A percentile compares a stretch with the other conserved stretches of the same genome.
phyloP scores from a whole-genome alignment of 2,329 filamentous ascomycete species.

The Fusarium nelsonii region DNA sequence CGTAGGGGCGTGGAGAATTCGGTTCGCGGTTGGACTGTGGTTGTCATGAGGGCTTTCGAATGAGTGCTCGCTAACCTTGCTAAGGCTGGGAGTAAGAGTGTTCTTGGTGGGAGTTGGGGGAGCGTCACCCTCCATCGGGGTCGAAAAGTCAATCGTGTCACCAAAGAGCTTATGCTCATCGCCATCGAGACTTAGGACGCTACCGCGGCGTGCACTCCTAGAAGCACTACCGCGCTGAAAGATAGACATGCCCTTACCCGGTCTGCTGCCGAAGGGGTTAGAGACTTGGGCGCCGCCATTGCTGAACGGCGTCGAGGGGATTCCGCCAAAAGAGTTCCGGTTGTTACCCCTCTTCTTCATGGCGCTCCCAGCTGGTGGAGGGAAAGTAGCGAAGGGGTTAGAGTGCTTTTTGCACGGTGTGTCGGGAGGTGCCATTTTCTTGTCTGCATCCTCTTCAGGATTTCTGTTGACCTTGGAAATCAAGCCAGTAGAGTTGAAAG shows the following conservation, averaged over 20 bases:
- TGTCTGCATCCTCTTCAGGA: constrained; percentile 73
- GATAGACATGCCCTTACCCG: constrained; percentile 72
- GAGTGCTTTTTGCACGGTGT: constrained; percentile 93
- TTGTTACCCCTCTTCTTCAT: constrained; percentile 72
- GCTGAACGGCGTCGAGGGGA: constrained; percentile 85
- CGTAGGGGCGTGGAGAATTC: constrained; percentile 57
- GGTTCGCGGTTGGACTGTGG: constrained; percentile 59
- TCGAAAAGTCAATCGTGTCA: constrained; percentile 48
- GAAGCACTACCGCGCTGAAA: constrained; percentile 69
- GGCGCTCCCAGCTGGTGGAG: constrained; percentile 68
- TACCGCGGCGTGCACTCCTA: constrained; percentile 67
- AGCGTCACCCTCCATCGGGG: constrained; percentile 67
- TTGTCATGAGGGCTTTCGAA: constrained; percentile 54
- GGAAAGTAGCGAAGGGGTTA: constrained; percentile 76
- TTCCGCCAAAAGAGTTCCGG: constrained; percentile 77
- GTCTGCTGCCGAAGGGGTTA: constrained; percentile 63
- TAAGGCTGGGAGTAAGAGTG: constrained; percentile 58
- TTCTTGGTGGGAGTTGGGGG: constrained; percentile 96
- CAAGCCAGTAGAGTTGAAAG: constrained; percentile 93
- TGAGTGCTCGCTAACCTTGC: constrained; percentile 54
- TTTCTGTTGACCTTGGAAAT: constrained; percentile 95
- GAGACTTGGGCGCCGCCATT: constrained; percentile 62
- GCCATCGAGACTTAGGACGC: constrained; percentile 84
- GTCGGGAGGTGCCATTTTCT: constrained; percentile 83
- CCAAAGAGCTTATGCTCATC: constrained; percentile 72